Conservation (phyloP, 768 basidiomycete genomes). For the Pleurotus sapidus region DNA sequence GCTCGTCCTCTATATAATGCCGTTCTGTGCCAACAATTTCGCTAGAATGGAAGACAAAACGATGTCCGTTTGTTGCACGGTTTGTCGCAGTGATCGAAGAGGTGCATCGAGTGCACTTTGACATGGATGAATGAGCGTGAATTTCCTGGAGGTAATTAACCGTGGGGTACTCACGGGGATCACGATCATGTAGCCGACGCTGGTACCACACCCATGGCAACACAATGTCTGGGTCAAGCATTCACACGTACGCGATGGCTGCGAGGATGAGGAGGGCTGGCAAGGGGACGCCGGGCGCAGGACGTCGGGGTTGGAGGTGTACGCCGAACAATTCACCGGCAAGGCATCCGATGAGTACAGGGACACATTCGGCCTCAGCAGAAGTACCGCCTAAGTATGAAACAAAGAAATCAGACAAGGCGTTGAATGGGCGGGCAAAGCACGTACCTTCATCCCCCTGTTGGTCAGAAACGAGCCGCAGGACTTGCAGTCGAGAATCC, state of each 20-base stretch:
- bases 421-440: background rate
- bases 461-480: slow-evolving; percentile 78
- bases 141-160: background rate
- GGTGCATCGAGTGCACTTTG: slow-evolving; percentile 68
- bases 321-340: slow-evolving; percentile 74
- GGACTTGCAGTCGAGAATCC: slow-evolving; percentile 74
- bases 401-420: slow-evolving; percentile 9
- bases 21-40: slow-evolving; percentile 65
- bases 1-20: slow-evolving; percentile 60
- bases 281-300: slow-evolving; percentile 27
- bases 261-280: slow-evolving; percentile 31
- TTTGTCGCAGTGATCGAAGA: slow-evolving; percentile 64
- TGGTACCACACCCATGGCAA: slow-evolving; percentile 74
- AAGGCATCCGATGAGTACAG: slow-evolving; percentile 82
- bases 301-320: slow-evolving; percentile 43
- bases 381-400: slow-evolving; percentile 67
- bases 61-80: slow-evolving; percentile 78
- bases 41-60: slow-evolving; percentile 82
- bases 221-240: slow-evolving; percentile 81
- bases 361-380: slow-evolving; percentile 76
- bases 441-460: slow-evolving; percentile 75
- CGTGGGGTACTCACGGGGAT: slow-evolving; percentile 42
- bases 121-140: slow-evolving; percentile 4
- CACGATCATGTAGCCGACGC: slow-evolving; percentile 81
- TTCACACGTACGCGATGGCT: slow-evolving; percentile 65